Evolutionary conservation across 1,284 basidiomycete species (phyloP).

Genomic region (Psilocybe mexicana): DNA sequence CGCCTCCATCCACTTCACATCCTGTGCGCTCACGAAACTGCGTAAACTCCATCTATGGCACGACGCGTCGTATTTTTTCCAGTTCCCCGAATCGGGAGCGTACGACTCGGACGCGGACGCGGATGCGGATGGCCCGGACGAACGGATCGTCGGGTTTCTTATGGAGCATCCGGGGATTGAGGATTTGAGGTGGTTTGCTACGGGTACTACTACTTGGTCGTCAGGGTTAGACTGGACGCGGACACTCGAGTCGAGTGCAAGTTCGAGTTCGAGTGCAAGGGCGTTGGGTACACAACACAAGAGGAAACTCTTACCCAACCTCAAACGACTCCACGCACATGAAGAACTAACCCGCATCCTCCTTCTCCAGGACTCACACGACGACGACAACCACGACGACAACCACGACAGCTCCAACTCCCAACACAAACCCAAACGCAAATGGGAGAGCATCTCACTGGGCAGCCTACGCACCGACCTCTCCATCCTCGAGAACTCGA

Average conservation of each 20-base stretch:
- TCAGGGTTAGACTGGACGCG: no score
- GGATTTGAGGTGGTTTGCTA: background rate
- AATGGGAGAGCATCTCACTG: background rate
- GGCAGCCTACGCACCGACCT: background rate
- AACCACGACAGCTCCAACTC: background rate
- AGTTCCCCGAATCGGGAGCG: constrained; percentile 1
- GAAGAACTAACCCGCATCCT: background rate
- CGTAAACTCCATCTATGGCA: background rate
- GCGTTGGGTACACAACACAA: no score
- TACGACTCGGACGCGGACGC: no score
- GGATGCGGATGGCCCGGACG: no score
- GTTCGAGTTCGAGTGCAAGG: no score
- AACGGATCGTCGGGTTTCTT: background rate
- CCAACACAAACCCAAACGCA: background rate
- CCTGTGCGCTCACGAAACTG: background rate
- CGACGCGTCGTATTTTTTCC: background rate
- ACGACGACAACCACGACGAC: background rate
- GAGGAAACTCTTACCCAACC: background rate
- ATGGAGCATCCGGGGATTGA: background rate
- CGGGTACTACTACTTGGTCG: no score
- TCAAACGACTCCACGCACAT: background rate
- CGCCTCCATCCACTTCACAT: background rate
- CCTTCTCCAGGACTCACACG: background rate
- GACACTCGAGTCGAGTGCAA: no score
- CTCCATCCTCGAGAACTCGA: background rate